These are phyloP conservation scores for Diplogelasinospora grovesii DNA, from an alignment of 495 filamentous ascomycete species.

Conservation along the genomic window DNA sequence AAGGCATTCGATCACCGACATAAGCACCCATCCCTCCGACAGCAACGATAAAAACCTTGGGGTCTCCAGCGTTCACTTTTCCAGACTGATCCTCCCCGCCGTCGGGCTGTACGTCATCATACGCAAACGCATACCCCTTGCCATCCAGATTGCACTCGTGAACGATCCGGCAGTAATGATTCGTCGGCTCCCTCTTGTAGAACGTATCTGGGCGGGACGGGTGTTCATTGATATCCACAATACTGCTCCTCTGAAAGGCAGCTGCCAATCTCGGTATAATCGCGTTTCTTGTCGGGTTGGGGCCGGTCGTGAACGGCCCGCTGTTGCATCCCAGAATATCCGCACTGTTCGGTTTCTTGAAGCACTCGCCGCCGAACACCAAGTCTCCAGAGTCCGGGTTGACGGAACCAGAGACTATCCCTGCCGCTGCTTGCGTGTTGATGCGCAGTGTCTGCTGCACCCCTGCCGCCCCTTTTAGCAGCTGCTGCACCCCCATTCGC, in stretches of 20 bases:
- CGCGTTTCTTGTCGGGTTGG: slow-evolving; percentile 53
- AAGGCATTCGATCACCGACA: slow-evolving; percentile 20
- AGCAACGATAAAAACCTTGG: slow-evolving; percentile 55
- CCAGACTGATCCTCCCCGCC: slow-evolving; percentile 60
- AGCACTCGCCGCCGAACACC: slow-evolving; percentile 41
- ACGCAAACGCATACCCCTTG: slow-evolving; percentile 72
- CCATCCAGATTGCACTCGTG: slow-evolving; percentile 59
- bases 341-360: slow-evolving; percentile 50
- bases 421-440: slow-evolving; percentile 36
- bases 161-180: slow-evolving; percentile 66
- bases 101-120: slow-evolving; percentile 65
- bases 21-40: slow-evolving; percentile 49
- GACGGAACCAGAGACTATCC: slow-evolving; percentile 22
- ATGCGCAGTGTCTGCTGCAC: slow-evolving; percentile 21
- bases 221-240: slow-evolving; percentile 43
- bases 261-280: slow-evolving; percentile 58
- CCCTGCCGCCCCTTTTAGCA: too few species aligned
- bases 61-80: slow-evolving; percentile 54
- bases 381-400: slow-evolving; percentile 13
- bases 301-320: slow-evolving; percentile 57
- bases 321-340: slow-evolving; percentile 70
- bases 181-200: slow-evolving; percentile 54
- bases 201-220: slow-evolving; percentile 49
- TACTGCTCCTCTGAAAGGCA: slow-evolving; percentile 59
- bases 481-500: too few species aligned